Base-by-base conservation (phyloP, 1,284 basidiomycete species). In the Grifola frondosa region DNA sequence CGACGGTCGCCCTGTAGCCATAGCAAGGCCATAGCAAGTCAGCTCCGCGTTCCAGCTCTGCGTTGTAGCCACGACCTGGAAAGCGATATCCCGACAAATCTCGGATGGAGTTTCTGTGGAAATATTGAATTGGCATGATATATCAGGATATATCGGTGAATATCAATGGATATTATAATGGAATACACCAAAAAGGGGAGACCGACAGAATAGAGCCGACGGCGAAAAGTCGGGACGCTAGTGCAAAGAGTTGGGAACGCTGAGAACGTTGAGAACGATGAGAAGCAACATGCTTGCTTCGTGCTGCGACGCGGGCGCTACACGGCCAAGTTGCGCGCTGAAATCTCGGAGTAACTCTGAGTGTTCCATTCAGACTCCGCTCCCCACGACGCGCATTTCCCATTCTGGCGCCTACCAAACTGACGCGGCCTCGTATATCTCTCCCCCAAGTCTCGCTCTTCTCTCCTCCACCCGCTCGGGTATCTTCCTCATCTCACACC, bases 401-500 rank as follows among this genome's bases (percentile, higher is more conserved):
- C 42, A 30, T 38, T n/a, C 11, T 12, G 31, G 44, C 49, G 52
- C 49, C 46, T 49, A 42, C 45, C 36, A 54, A 54, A 55, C 59
- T 61, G 56, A 61, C 57, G 59, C 57, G 59, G 57, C 59, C 57
- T 51, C 47, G 59, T 59, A 61, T 59, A 58, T 49, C 20, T 46
- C 39, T 44, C 44, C 42, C 39, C 40, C 46, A 39, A 25, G 40
- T 33, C 38, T 42, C 42, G 33, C 25, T 44, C 48, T 37, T 46
- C 37, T 33, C 16, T 36, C 37, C 37, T 24, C 39, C 47, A 44
- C 39, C 32, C 24, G 34, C 46, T 42, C 50, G 30, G 41, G n/a
- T 46, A 37, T 34, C 40, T 41, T 29, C 46, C 31, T 26, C 48
- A 36, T 46, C 40, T 41, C 42, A 38, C 24, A 15, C 34, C 42